Conservation (phyloP, 164 flowering plant genomes). For the Dillenia turbinata region DNA sequence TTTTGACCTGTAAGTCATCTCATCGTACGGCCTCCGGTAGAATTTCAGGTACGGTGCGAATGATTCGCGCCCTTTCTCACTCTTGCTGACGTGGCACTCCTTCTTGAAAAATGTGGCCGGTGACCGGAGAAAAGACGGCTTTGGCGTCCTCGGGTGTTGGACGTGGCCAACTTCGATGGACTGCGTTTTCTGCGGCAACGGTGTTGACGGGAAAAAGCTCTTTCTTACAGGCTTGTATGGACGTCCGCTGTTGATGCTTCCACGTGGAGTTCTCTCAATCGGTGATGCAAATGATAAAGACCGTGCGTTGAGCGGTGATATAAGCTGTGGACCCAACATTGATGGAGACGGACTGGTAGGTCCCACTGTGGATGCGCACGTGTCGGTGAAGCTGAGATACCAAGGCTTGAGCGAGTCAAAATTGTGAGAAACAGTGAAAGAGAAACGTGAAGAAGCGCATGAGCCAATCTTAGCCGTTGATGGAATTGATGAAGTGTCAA, state of each 20-base stretch:
- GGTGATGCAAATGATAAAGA: conserved; percentile 94
- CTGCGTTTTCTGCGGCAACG: conserved; percentile 45
- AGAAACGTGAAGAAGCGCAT: conserved; percentile 78
- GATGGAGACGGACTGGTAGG: conserved; percentile 38
- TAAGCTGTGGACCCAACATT: conserved; percentile 53
- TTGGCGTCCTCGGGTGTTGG: conserved; percentile 55
- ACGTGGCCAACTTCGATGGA: conserved; percentile 14
- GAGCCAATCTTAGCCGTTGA: conserved; percentile 66
- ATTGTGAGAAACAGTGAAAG: conserved; percentile 78
- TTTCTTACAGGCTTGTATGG: conserved; percentile 22
- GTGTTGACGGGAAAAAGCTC: conserved; percentile 63
- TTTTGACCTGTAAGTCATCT: conserved; percentile 88
- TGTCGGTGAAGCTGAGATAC: conserved; percentile 73
- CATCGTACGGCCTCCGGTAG: conserved; percentile 88
- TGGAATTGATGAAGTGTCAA: conserved; percentile 44
- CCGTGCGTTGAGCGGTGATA: conserved; percentile 87
- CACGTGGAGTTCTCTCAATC: conserved; percentile 54
- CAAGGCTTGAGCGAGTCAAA: conserved; percentile 93
- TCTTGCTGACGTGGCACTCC: conserved; percentile 42
- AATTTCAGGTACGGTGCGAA: conserved; percentile 62
- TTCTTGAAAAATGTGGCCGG: conserved; percentile 72
- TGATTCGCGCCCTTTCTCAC: conserved; percentile 56
- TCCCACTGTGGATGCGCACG: conserved; percentile 54
- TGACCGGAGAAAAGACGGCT: conserved; percentile 85
- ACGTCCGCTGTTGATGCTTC: conserved; percentile 20